Conservation (phyloP, 1,284 basidiomycete genomes). For the Fomes fomentarius region DNA sequence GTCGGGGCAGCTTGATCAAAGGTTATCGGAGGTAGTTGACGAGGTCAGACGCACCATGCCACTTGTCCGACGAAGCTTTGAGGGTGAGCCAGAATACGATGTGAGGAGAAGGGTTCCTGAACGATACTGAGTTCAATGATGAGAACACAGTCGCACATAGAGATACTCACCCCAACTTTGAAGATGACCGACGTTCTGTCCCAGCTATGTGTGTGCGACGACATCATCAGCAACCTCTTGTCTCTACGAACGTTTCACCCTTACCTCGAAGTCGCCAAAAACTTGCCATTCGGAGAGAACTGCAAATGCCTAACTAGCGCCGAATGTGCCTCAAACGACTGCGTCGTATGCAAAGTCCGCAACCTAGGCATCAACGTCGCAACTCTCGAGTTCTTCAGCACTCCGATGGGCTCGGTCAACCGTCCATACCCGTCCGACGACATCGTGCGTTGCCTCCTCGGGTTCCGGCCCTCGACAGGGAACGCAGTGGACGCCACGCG, state of each 20-base stretch:
- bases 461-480: conserved; percentile 30
- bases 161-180: conserved; percentile 58
- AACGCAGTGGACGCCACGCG: conserved; percentile 37
- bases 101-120: conserved; percentile 59
- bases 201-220: conserved; percentile 52
- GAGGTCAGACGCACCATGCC: conserved; percentile 55
- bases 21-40: not conserved
- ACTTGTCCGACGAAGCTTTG: conserved; percentile 80
- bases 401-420: conserved; percentile 35
- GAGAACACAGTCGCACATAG: not conserved
- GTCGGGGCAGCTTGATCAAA: no score
- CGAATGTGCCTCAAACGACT: conserved; percentile 65
- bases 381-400: conserved; percentile 55
- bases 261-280: conserved; percentile 71
- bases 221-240: not conserved
- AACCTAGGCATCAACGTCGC: conserved; percentile 61
- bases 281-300: conserved; percentile 74
- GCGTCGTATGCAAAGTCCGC: conserved; percentile 54
- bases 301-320: conserved; percentile 71
- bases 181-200: conserved; percentile 78
- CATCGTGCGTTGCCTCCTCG: conserved; percentile 45
- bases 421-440: conserved; percentile 40
- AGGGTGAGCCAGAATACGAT: conserved; percentile 71
- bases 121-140: not conserved
- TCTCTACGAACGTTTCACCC: conserved; percentile 2